phyloP scores from a whole-genome alignment of 2,329 filamentous ascomycete genomes.

The Aspergillus sclerotialis region DNA sequence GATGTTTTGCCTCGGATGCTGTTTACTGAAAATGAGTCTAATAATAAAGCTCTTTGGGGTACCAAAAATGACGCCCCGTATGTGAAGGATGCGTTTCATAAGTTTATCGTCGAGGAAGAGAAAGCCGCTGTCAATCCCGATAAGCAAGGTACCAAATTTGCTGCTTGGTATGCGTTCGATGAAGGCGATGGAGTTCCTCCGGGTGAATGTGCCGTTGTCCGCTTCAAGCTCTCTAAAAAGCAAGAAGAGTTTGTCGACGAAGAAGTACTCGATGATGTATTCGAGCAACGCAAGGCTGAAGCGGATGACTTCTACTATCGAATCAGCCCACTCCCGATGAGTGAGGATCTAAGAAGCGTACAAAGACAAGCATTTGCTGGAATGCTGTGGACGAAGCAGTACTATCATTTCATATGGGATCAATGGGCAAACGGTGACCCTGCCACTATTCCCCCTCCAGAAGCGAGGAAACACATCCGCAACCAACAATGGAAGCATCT shows the following conservation, averaged over 20 bases:
- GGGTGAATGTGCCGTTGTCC: constrained; percentile 89
- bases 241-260: constrained; percentile 78
- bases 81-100: constrained; percentile 93
- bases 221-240: constrained; percentile 77
- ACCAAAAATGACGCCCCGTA: constrained; percentile 73
- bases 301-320: constrained; percentile 95
- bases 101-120: constrained; percentile 74
- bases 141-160: constrained; percentile 75
- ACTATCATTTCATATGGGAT: constrained; percentile 95
- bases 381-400: constrained; percentile 98
- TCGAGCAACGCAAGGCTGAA: constrained; percentile 79
- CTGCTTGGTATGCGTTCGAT: constrained; percentile 87
- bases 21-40: constrained; percentile 95
- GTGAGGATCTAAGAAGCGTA: constrained; percentile 88
- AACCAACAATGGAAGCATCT: constrained; percentile 93
- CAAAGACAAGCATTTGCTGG: constrained; percentile 90
- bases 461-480: constrained; percentile 69
- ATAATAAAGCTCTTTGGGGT: constrained; percentile 68
- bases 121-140: constrained; percentile 75
- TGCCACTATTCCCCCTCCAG: constrained; percentile 75
- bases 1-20: constrained; percentile 80
- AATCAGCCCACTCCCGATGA: constrained; percentile 87
- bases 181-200: constrained; percentile 80
- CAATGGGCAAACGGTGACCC: constrained; percentile 97
- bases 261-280: constrained; percentile 82